Base-by-base conservation (phyloP, 106 monocot genomes). In the Acanthochlamys bracteata region DNA sequence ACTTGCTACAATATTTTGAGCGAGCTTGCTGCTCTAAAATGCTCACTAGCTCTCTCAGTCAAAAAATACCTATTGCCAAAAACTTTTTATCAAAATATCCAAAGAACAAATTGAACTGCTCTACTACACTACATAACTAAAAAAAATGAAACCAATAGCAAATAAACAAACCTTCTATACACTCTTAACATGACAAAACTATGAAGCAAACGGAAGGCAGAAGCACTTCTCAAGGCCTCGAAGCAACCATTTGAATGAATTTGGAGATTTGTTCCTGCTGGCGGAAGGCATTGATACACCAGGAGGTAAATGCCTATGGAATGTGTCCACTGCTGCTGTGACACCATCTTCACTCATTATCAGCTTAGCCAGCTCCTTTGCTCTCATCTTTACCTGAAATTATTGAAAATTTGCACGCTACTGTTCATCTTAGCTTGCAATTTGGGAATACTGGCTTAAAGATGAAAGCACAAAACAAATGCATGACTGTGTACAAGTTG, bases 261-360 rank as follows among this genome's bases (percentile, higher is more conserved):
- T 47, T 39, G 70, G 67, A 41, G 68, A 73, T 27, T 69, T 68
- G 51, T 60, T 63, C 52, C 68, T 10, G 14, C 65, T 3, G 10
- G 47, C 20, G 49, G 71, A 60, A 20, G 76, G 65, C 20, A 73
- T 59, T 10, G 69, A 66, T 26, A 79, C 41, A 11, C 66, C 40
- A 20, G 43, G 12, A 11, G 67, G 75, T 14, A 75, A 19, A 64
- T 86, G 82, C 54, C 67, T 65, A 25, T 86, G 86, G 64, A 86
- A 86, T 57, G 79, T 76, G 59, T 80, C 57, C 14, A 84, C 83
- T 24, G 88, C 88, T 26, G 69, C 75, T 0, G 39, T 74, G 20
- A 73, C 80, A 10, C 88, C 88, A 73, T 88, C 83, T 72, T 88
- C 88, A 26, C 60, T 62, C 42, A 80, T 71, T 39, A 88, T 78